phyloP scores from a whole-genome alignment of 192 early-diverging fungal species.

The Neocallimastix lanati region DNA sequence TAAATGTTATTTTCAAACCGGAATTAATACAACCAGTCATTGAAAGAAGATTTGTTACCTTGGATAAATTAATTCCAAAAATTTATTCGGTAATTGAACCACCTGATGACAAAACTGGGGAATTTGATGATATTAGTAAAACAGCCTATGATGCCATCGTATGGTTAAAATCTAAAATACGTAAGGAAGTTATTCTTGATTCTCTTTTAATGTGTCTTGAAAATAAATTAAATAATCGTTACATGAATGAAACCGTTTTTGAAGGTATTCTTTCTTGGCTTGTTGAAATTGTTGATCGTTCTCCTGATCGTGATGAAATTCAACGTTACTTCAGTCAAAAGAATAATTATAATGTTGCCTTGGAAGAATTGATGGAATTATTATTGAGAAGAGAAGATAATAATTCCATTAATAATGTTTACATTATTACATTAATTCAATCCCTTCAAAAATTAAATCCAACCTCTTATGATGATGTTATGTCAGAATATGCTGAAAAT shows the following conservation, averaged over 20 bases:
- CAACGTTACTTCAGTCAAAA: not conserved
- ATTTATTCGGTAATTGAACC: not conserved
- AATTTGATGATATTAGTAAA: not conserved
- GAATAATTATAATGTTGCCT: not conserved
- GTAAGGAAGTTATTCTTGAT: not conserved
- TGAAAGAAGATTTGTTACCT: not conserved
- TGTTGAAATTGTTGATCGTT: not conserved
- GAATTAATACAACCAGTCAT: not conserved
- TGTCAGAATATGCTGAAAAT: not conserved
- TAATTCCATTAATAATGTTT: not conserved
- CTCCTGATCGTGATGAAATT: not conserved
- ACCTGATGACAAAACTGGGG: not conserved
- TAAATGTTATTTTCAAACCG: not conserved
- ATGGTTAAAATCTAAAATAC: not conserved
- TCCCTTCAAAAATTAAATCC: not conserved
- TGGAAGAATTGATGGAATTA: not conserved
- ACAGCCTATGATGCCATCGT: not conserved
- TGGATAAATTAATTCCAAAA: not conserved
- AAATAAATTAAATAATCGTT: not conserved
- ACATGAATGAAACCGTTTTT: not conserved
- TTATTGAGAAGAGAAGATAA: not conserved
- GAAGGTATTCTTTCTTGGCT: not conserved
- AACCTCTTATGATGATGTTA: not conserved
- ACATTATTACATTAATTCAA: not conserved
- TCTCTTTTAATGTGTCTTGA: not conserved